Base-by-base conservation (phyloP, 2,329 filamentous ascomycete species). In the Epichloe brachyelytri region DNA sequence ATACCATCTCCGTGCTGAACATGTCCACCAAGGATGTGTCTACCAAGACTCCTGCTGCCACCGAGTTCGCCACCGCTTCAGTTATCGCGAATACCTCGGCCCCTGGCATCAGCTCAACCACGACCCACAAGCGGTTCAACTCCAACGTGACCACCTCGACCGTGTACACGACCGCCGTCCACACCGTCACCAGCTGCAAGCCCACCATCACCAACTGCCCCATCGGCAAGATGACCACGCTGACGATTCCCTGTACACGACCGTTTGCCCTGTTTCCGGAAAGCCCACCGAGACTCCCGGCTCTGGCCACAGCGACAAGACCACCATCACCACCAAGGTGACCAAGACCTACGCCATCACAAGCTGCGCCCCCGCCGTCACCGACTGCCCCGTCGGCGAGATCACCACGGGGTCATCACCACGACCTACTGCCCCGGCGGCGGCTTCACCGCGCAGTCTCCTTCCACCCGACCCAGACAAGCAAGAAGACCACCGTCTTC, bases 141-240 rank as follows among this genome's bases (percentile, higher is more conserved):
- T 46, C 52, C 33, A 49, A 7, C 22, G 7, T 60, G 51, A 60
- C 56, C 50, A 68, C 66, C 45, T 65, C 62, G 33, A 63, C 64
- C 36, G 60, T 68, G 30, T 67, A 63, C 60, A 61, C 59, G 49
- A 67, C 63, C 38, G 56, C 54, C 14, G 56, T 75, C 57, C 68
- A 71, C 55, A 78, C 76, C 59, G 68, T 78, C 65, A 79, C 73
- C 59, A 53, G 57, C 50, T 80, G 77, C 65, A 70, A 68, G 45
- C 68, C 76, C 17, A 58, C 59, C 20, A 58, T 68, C 20, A 62
- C 62, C 40, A 57, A 65, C 62, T 69, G 66, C 57, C 64, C 65
- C 10, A 58, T 54, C 2, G 58, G 58, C 34, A 56, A 62, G 36
- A 60, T 68, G 38, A 65, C 63, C 33, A 71, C 69, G 5, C 59